Evolutionary conservation across 192 early-diverging fungal genomes (phyloP).

Genomic region (Spizellomyces sp.): DNA sequence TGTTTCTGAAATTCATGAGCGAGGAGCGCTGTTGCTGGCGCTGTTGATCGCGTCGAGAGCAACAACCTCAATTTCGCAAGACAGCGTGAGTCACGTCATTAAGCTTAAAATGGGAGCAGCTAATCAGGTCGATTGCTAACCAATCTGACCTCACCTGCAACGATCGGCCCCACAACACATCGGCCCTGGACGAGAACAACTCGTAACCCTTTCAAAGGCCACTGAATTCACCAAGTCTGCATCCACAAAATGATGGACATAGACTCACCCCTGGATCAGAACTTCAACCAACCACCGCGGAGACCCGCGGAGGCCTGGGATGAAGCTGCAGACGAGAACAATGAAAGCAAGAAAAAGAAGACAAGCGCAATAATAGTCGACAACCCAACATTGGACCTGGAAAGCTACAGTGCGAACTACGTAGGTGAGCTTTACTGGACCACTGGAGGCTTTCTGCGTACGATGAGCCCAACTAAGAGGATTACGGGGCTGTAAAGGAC

Average conservation of each 20-base stretch:
- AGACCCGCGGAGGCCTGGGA: background rate
- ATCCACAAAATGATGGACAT: background rate
- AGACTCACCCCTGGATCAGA: background rate
- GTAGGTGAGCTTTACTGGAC: conserved; percentile 46
- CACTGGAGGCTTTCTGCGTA: background rate
- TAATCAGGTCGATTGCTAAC: background rate
- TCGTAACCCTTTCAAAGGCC: too few species aligned
- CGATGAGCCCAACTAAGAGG: background rate
- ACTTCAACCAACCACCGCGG: background rate
- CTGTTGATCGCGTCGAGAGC: too few species aligned
- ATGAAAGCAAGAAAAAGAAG: conserved; percentile 39
- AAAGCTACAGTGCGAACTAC: conserved; percentile 67
- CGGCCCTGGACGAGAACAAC: too few species aligned
- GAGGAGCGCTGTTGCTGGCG: too few species aligned
- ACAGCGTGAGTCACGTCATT: too few species aligned
- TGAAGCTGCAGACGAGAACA: background rate
- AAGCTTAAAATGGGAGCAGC: too few species aligned
- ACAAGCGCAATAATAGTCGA: conserved; percentile 34
- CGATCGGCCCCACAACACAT: too few species aligned
- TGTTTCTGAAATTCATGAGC: background rate
- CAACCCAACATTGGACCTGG: conserved; percentile 53
- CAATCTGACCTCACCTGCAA: background rate
- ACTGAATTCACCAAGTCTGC: background rate
- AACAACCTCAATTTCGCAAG: too few species aligned
- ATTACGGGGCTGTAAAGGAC: conserved; percentile 44